A percentile compares a stretch with the other conserved stretches of the same genome.
Evolutionary conservation across 345 rosid species (phyloP).

Genomic region (Corchorus capsularis): DNA sequence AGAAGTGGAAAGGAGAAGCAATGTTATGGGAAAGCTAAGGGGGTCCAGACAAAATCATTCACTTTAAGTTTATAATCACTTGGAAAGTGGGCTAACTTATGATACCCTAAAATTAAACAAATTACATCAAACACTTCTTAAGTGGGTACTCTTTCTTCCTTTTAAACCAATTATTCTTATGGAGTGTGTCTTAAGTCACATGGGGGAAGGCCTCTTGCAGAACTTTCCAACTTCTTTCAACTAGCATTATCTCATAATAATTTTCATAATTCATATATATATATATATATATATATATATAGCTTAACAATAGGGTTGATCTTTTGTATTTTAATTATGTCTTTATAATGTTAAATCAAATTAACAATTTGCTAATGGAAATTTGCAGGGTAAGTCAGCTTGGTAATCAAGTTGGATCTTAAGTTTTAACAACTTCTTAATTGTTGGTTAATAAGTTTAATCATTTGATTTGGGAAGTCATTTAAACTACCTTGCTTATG

Average conservation of each 20-base stretch:
- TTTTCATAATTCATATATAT: neutral
- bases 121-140: constrained; percentile 10
- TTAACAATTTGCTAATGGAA: neutral
- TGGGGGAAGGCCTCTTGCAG: neutral
- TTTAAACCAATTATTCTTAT: constrained; percentile 27
- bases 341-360: neutral
- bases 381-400: constrained; percentile 6
- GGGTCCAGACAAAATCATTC: constrained; percentile 25
- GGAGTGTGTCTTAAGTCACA: constrained; percentile 34
- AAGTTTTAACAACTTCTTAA: constrained; percentile 1
- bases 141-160: constrained; percentile 32
- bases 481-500: neutral
- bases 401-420: neutral
- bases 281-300: neutral
- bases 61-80: constrained; percentile 25
- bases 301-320: neutral
- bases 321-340: neutral
- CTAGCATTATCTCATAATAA: constrained; percentile 11
- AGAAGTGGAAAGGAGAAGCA: constrained; percentile 32
- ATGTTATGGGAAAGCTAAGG: constrained; percentile 20
- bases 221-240: neutral
- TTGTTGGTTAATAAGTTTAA: constrained; percentile 20
- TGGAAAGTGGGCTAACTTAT: constrained; percentile 27
- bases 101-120: constrained; percentile 16
- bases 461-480: neutral